phyloP scores from a whole-genome alignment of 2,329 filamentous ascomycete species.

The Trichoderma guizhouense region DNA sequence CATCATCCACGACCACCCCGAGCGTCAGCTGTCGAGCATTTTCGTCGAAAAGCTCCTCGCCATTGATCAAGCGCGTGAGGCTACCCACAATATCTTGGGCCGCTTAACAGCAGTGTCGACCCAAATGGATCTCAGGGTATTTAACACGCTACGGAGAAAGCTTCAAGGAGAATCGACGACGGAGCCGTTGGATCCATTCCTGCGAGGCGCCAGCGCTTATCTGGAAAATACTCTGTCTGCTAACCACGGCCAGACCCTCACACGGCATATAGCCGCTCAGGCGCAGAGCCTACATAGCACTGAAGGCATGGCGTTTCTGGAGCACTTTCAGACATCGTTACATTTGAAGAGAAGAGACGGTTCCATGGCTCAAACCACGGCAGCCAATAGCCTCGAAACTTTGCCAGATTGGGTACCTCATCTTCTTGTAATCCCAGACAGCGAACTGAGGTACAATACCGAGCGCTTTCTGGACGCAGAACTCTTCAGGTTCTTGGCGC shows the following conservation, averaged over 20 bases:
- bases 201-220: slow-evolving; percentile 56
- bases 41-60: slow-evolving; percentile 65
- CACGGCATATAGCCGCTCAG: slow-evolving; percentile 43
- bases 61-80: slow-evolving; percentile 53
- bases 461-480: slow-evolving; percentile 43
- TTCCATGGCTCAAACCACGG: slow-evolving; percentile 24
- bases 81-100: slow-evolving; percentile 55
- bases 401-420: slow-evolving; percentile 50
- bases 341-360: slow-evolving; percentile 30
- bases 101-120: slow-evolving; percentile 53
- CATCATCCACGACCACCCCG: slow-evolving; percentile 41
- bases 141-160: slow-evolving; percentile 50
- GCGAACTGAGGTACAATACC: slow-evolving; percentile 39
- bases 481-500: slow-evolving; percentile 36
- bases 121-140: slow-evolving; percentile 50
- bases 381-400: slow-evolving; percentile 24
- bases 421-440: slow-evolving; percentile 47
- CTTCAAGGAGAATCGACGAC: slow-evolving; percentile 45
- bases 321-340: slow-evolving; percentile 37
- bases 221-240: slow-evolving; percentile 41
- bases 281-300: slow-evolving; percentile 43
- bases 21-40: slow-evolving; percentile 39
- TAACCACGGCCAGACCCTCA: slow-evolving; percentile 37
- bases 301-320: slow-evolving; percentile 49
- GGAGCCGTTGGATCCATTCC: slow-evolving; percentile 51